Evolutionary conservation across 2,329 filamentous ascomycete genomes (phyloP), one percentile per base, ranked within the genome.

Genomic region (Arthrobotrys sinensis): DNA sequence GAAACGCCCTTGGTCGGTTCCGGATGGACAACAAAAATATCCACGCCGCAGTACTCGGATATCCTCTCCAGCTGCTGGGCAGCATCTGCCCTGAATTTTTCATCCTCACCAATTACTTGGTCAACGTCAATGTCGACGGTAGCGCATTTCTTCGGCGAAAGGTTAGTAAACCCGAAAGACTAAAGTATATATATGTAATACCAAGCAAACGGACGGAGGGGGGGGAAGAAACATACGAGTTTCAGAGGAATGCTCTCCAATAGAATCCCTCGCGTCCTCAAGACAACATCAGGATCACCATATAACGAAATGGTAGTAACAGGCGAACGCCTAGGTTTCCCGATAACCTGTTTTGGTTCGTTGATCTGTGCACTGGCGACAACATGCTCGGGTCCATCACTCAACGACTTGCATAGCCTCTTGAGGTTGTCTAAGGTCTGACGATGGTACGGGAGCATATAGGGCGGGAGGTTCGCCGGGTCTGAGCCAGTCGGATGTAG

Each of bases 121-220:
- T 93, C 91, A 82, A 93, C 93, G 84, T 97, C 94, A 82, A 99
- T 92, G 84, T 98, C 96, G 83, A 99, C 93, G 69, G 91, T 94
- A 55, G 94, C 93, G 85, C 94, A 97, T 82, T 93, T 92, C 95
- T 97, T 24, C 12, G n/a, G 28, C 85, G 81, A 43, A 85, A 82
- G 63, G 5, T 34, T 38, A 78, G 72, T 79, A 67, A 80, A 63
- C 65, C 12, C 21, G 10, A n/a, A 32, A 65, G 50, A 48, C 34
- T 48, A 45, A 48, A 1, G 40, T 45, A 45, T 5, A 45, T 45
- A 45, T 1, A 45, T n/a, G 14, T 43, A 62, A 63, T 63, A 19
- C 11, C 4, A 67, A 14, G 32, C 62, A 48, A 63, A 50, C 65
- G 48, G 68, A 53, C 16, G 28, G 14, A 36, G 34, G 24, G 32